Evolutionary conservation across 2,329 filamentous ascomycete species (phyloP).

Genomic region (Trichophyton rubrum): DNA sequence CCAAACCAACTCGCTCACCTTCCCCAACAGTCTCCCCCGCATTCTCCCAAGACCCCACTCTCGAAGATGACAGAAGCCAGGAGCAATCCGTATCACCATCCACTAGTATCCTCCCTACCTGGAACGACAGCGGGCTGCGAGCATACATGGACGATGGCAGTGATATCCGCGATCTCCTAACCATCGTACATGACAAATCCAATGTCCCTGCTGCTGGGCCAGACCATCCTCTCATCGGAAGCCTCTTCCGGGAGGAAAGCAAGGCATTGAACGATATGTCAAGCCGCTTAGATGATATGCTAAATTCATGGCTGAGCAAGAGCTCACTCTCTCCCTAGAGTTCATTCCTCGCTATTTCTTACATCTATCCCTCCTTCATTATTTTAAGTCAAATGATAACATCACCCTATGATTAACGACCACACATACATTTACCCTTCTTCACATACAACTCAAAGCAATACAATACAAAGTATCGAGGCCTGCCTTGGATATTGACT

Average conservation of each 20-base stretch:
- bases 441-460: neutral
- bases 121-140: slow-evolving; percentile 76
- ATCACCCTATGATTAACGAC: neutral
- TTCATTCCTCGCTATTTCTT: neutral
- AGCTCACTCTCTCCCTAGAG: slow-evolving; percentile 17
- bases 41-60: neutral
- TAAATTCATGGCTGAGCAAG: slow-evolving; percentile 61
- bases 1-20: neutral
- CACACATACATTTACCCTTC: neutral
- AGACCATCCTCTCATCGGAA: slow-evolving; percentile 74
- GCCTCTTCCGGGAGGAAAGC: slow-evolving; percentile 76
- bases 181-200: slow-evolving; percentile 85
- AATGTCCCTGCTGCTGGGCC: slow-evolving; percentile 64
- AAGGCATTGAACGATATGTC: slow-evolving; percentile 78
- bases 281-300: slow-evolving; percentile 75
- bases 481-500: neutral
- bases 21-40: neutral
- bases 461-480: neutral
- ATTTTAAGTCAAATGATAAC: neutral
- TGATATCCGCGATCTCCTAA: slow-evolving; percentile 77
- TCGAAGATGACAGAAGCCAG: slow-evolving; percentile 1
- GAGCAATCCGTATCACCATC: slow-evolving; percentile 1
- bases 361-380: neutral
- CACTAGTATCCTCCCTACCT: slow-evolving; percentile 43
- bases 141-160: slow-evolving; percentile 83